A percentile compares a stretch with the other conserved stretches of the same genome.
phyloP scores from a whole-genome alignment of 495 filamentous ascomycete genomes.

The Thozetella sp. region DNA sequence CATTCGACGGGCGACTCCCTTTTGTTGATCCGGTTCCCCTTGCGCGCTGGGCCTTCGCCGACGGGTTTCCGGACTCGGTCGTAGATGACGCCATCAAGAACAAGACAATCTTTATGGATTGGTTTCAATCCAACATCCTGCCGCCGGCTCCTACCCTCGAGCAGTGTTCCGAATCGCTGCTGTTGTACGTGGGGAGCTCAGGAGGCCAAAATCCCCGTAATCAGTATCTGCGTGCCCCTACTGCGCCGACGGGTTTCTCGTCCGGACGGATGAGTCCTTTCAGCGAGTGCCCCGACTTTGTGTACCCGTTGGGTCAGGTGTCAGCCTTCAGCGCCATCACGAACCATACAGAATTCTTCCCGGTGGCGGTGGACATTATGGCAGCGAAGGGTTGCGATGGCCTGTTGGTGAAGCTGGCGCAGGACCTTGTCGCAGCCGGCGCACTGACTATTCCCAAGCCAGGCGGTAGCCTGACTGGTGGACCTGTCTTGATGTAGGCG shows the following conservation, averaged over 20 bases:
- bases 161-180: conserved; percentile 31
- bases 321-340: conserved; percentile 55
- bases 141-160: conserved; percentile 27
- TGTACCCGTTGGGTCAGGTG: conserved; percentile 60
- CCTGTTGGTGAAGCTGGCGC: conserved; percentile 56
- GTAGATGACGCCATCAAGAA: conserved; percentile 40
- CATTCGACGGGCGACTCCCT: conserved; percentile 45
- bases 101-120: conserved; percentile 52
- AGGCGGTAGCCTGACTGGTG: conserved; percentile 50
- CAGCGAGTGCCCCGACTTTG: conserved; percentile 54
- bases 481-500: conserved; percentile 59
- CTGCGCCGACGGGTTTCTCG: conserved; percentile 44
- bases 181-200: conserved; percentile 30
- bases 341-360: conserved; percentile 53
- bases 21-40: conserved; percentile 59
- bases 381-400: conserved; percentile 65
- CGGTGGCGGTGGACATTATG: conserved; percentile 60
- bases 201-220: conserved; percentile 28
- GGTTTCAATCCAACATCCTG: conserved; percentile 51
- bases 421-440: conserved; percentile 48
- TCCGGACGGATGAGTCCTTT: conserved; percentile 45
- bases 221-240: conserved; percentile 26
- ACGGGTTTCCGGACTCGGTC: conserved; percentile 34
- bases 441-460: conserved; percentile 47
- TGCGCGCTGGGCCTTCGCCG: conserved; percentile 57